Conservation (phyloP, 805 yeast species). For the Monosporozyma yasuniensis region DNA sequence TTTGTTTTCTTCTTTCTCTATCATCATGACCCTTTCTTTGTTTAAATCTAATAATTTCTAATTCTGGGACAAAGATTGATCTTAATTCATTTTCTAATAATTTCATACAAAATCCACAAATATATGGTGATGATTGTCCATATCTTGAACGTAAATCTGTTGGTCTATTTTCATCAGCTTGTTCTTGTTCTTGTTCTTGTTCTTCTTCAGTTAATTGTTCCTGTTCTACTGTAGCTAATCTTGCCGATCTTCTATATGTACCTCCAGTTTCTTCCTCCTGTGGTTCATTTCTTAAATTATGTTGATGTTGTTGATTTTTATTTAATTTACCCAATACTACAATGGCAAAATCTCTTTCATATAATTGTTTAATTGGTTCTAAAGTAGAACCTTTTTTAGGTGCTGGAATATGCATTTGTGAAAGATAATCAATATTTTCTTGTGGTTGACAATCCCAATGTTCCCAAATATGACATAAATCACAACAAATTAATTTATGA, state of each 20-base stretch:
- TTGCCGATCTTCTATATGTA: conserved; percentile 1
- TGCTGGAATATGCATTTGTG: conserved; percentile 5
- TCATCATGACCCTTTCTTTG: conserved; percentile 23
- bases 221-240: not conserved
- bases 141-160: conserved; percentile 17
- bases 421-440: conserved; percentile 11
- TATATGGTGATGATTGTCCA: conserved; percentile 17
- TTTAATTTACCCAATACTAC: conserved; percentile 15
- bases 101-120: conserved; percentile 22
- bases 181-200: not conserved
- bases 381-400: not conserved
- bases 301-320: not conserved
- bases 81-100: conserved; percentile 19
- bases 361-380: not conserved
- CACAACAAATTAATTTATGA: conserved; percentile 22
- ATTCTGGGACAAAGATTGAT: conserved; percentile 17
- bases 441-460: conserved; percentile 26
- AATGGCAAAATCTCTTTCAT: conserved; percentile 14
- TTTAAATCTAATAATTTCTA: conserved; percentile 15
- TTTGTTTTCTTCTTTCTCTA: conserved; percentile 21
- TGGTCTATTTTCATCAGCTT: conserved; percentile 15
- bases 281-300: not conserved
- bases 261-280: not conserved
- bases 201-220: not conserved
- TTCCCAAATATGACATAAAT: conserved; percentile 27